phyloP scores from a whole-genome alignment of 208 protist species.

The Blechomonas ayalai region DNA sequence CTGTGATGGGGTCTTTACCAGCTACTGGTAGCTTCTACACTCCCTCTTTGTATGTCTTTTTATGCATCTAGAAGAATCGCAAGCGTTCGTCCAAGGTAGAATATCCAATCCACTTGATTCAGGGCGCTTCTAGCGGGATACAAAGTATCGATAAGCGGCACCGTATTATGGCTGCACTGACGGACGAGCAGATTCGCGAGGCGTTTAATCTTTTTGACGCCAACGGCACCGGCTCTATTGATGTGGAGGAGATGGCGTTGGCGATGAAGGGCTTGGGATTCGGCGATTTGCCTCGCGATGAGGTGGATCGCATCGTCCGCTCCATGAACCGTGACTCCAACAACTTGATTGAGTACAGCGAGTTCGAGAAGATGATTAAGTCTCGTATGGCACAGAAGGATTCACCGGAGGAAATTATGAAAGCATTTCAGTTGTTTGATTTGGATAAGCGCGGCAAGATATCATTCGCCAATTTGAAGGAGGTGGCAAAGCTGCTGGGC shows the following conservation, averaged over 20 bases:
- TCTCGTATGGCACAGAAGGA: conserved; percentile 89
- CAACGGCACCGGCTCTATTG: conserved; percentile 91
- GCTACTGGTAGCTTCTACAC: no score
- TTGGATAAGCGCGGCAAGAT: conserved; percentile 95
- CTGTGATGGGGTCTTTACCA: no score
- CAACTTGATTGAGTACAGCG: conserved; percentile 82
- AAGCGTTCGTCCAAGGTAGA: no score
- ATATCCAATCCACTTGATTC: no score
- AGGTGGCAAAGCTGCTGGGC: conserved; percentile 92
- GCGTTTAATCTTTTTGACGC: conserved; percentile 98
- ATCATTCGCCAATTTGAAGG: conserved; percentile 95
- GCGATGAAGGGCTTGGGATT: conserved; percentile 95
- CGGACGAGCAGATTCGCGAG: conserved; percentile 92
- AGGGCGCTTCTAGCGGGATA: no score
- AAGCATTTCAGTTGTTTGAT: conserved; percentile 96
- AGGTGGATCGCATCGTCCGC: conserved; percentile 89
- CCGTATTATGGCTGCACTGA: conserved; percentile 82
- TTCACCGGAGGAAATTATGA: conserved; percentile 92
- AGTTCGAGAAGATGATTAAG: conserved; percentile 90
- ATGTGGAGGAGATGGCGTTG: conserved; percentile 92
- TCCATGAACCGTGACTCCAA: conserved; percentile 84
- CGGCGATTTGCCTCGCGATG: conserved; percentile 87
- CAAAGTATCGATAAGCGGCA: no score
- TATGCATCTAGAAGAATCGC: no score
- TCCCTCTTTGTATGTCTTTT: no score